These are phyloP conservation scores for Erythrophleum fordii DNA, from an alignment of 306 rosid genomes.

Conservation along the genomic window DNA sequence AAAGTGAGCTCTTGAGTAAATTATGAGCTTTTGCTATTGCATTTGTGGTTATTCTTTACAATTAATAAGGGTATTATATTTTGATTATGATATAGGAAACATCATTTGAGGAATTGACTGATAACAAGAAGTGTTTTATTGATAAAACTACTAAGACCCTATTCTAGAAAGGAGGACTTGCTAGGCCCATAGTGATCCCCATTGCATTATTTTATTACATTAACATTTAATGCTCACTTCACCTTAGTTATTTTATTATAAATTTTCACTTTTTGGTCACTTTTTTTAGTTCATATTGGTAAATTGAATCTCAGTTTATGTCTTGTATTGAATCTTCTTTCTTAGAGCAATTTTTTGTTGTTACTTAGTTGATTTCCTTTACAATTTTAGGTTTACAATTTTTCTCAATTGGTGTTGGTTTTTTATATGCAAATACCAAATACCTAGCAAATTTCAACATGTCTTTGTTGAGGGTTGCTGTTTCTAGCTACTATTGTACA, in stretches of 20 bases:
- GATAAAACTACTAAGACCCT: slow-evolving; percentile 52
- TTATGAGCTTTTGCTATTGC: background rate
- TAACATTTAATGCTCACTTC: background rate
- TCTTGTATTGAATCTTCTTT: no score
- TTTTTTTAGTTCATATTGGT: background rate
- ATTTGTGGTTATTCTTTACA: background rate
- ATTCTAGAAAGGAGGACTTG: slow-evolving; percentile 60
- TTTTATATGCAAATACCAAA: no score
- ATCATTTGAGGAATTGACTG: background rate
- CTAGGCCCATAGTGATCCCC: slow-evolving; percentile 52
- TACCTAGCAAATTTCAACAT: no score
- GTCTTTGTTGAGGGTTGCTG: no score
- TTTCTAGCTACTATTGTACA: no score
- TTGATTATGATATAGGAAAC: slow-evolving; percentile 28
- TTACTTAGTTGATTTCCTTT: background rate
- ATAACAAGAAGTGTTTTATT: slow-evolving; percentile 38
- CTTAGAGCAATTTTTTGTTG: background rate
- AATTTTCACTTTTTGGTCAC: background rate
- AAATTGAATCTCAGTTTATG: no score
- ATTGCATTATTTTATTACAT: background rate
- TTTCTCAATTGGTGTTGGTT: background rate
- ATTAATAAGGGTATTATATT: background rate
- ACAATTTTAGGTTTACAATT: background rate
- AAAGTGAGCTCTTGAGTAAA: slow-evolving; percentile 31
- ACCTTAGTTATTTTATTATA: no score